phyloP scores from a whole-genome alignment of 2,329 filamentous ascomycete species.

The Scedosporium aurantiacum region DNA sequence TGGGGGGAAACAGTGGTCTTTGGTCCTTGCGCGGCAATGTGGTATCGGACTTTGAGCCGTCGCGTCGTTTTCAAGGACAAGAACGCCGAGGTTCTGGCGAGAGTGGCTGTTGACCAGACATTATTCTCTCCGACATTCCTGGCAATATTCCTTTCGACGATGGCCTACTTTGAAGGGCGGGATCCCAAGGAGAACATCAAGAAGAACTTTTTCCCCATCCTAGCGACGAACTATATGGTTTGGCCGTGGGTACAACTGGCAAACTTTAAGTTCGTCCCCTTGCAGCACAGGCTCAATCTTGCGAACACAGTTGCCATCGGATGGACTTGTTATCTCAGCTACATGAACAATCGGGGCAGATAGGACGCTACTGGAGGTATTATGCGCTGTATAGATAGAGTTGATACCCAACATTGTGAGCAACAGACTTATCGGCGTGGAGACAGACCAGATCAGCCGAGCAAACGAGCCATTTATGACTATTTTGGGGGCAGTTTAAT shows the following conservation, averaged over 20 bases:
- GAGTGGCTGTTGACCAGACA: slow-evolving; percentile 70
- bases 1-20: slow-evolving; percentile 54
- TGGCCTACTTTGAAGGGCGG: slow-evolving; percentile 70
- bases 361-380: background rate
- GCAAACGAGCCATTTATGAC: background rate
- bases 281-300: slow-evolving; percentile 73
- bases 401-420: background rate
- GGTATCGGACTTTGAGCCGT: slow-evolving; percentile 71
- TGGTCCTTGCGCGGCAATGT: slow-evolving; percentile 75
- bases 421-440: background rate
- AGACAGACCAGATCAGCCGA: slow-evolving; percentile 2
- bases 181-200: slow-evolving; percentile 54
- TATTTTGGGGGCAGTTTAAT: background rate
- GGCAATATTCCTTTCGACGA: slow-evolving; percentile 67
- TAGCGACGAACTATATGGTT: slow-evolving; percentile 75
- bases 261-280: slow-evolving; percentile 80
- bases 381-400: background rate
- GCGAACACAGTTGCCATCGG: slow-evolving; percentile 70
- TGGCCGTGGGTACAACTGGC: slow-evolving; percentile 78
- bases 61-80: slow-evolving; percentile 53
- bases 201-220: slow-evolving; percentile 57
- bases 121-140: slow-evolving; percentile 80
- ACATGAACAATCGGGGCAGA: slow-evolving; percentile 38
- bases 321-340: slow-evolving; percentile 56
- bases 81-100: slow-evolving; percentile 61